Evolutionary conservation across 164 flowering plant genomes (phyloP).

Genomic region (Annona squamosa): DNA sequence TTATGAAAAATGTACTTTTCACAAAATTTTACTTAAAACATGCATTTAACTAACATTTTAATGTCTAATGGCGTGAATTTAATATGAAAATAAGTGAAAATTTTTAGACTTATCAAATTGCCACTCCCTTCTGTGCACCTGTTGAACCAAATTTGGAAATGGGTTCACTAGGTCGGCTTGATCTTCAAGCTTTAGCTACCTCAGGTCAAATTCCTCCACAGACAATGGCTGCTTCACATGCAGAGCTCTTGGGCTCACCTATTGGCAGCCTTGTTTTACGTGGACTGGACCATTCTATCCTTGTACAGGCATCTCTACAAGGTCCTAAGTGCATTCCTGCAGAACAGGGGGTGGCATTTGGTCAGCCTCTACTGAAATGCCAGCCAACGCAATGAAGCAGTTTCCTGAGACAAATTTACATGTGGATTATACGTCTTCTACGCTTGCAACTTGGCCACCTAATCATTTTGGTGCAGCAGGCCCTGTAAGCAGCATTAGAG

Average conservation of each 20-base stretch:
- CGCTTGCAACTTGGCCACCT: conserved; percentile 46
- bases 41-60: no score
- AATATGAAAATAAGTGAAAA: conserved; percentile 36
- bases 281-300: conserved; percentile 37
- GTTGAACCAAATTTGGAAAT: conserved; percentile 40
- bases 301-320: conserved; percentile 49
- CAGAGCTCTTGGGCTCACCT: conserved; percentile 66
- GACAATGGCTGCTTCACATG: conserved; percentile 64
- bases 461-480: conserved; percentile 32
- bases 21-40: no score
- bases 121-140: conserved; percentile 43
- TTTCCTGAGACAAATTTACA: conserved; percentile 31
- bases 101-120: conserved; percentile 57
- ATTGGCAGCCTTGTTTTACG: conserved; percentile 39
- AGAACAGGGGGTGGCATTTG: conserved; percentile 47
- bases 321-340: conserved; percentile 40
- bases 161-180: conserved; percentile 52
- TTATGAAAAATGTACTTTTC: no score
- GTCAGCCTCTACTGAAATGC: conserved; percentile 49
- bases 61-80: background rate
- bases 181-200: conserved; percentile 66
- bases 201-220: conserved; percentile 77
- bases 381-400: conserved; percentile 41
- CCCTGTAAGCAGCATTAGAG: conserved; percentile 24
- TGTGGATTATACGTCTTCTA: conserved; percentile 38